phyloP scores from a whole-genome alignment of 1,284 basidiomycete genomes.

The Earliella scabrosa region DNA sequence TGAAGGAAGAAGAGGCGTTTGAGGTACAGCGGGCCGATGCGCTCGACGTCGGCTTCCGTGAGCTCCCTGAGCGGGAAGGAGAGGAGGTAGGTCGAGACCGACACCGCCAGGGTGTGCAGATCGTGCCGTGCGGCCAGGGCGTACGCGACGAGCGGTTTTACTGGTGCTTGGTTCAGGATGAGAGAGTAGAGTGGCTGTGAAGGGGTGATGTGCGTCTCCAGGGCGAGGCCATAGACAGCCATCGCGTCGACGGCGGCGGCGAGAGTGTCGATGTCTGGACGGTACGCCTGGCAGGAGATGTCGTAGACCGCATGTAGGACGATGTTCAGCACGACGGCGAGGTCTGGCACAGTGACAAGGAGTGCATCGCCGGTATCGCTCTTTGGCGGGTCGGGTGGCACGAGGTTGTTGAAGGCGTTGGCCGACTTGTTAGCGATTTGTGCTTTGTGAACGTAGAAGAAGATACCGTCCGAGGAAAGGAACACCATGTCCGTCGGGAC shows the following conservation, averaged over 20 bases:
- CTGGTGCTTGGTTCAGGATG: constrained; percentile 38
- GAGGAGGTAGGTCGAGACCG: constrained; percentile 39
- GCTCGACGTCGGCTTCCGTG: constrained; percentile 34
- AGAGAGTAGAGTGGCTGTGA: constrained; percentile 33
- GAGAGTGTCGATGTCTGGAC: constrained; percentile 36
- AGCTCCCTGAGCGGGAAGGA: constrained; percentile 35
- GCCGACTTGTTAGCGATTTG: constrained; percentile 38
- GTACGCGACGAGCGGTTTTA: constrained; percentile 40
- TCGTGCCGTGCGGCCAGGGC: constrained; percentile 37
- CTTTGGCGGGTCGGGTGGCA: constrained; percentile 25
- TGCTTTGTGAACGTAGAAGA: constrained; percentile 52
- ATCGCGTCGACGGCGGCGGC: constrained; percentile 35
- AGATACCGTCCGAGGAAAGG: constrained; percentile 72
- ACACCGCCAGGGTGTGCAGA: constrained; percentile 40
- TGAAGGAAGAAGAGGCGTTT: constrained; percentile 45
- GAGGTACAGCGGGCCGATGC: constrained; percentile 40
- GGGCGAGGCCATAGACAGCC: constrained; percentile 34
- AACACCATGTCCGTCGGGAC: constrained; percentile 63
- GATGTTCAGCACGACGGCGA: constrained; percentile 40
- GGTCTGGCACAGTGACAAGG: constrained; percentile 36
- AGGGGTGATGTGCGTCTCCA: constrained; percentile 28
- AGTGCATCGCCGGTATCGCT: constrained; percentile 22
- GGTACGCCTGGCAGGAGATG: constrained; percentile 38
- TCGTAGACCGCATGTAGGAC: constrained; percentile 40
- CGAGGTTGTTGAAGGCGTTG: constrained; percentile 40